Evolutionary conservation across 805 yeast species (phyloP), one percentile per base, ranked within the genome.

Genomic region (Brettanomyces sp.): DNA sequence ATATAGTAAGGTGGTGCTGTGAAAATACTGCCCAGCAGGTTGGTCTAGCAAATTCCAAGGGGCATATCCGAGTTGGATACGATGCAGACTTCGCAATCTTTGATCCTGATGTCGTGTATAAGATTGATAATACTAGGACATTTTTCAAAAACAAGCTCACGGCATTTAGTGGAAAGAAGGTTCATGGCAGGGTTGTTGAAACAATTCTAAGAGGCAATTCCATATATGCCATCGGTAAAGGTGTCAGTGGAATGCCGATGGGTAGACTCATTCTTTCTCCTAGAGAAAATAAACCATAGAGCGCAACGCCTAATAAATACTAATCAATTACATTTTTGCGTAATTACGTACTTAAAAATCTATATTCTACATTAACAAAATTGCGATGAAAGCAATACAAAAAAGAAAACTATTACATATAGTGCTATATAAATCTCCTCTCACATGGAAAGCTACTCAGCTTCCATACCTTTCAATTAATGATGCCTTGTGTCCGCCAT

Each of bases 1-100:
- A 88, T 49, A 82, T 90, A 41, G 77, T 79, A 14, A 68, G 68
- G 52, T 89, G 96, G 96, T 83, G 95, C 49, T 77, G 84, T 39
- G 70, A 72, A 55, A 87, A 86, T 55, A 90, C 98, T 0, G 89
- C 97, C 1, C 72, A 73, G 49, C 96, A 90, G 62, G 86, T 84
- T 23, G 96, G 97, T 0, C 65, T 90, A 37, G 63, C 72, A 6
- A 78, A 84, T 54, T 59, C 64, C 41, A 90, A 91, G 67, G 98
- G 97, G 9, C 67, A 69, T 45, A 70, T 91, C 43, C 74, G 68
- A 28, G 73, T 73, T 9, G 97, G 96, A 0, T 74, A 73, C 58
- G 96, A 91, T 63, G 97, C 97, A 0, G 98, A 90, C 63, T 79
- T 90, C 52, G 80, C 84, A 30, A 71, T 90, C 6, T 88, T 91